Base-by-base conservation (phyloP, 148 eudicot species). In the Dysphania ambrosioides region DNA sequence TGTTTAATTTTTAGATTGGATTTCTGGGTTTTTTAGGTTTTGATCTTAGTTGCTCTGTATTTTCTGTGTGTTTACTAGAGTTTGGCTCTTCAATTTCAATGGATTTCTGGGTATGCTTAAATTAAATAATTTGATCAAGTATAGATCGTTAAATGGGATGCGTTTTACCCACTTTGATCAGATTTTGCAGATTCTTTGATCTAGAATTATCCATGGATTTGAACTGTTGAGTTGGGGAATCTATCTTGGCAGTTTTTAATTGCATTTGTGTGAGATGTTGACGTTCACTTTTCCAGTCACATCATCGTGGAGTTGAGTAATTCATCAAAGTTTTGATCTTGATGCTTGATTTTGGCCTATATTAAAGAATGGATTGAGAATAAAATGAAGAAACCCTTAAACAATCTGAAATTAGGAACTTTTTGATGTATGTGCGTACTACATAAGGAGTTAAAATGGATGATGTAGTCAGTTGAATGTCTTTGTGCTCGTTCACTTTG, bases 391-490 rank as follows among this genome's bases (percentile, higher is more conserved):
- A 35, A n/a, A 21, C 13, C 7, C 24, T n/a, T n/a, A 34, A 64
- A 8, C 36, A 3, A 29, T 53, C 24, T 53, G n/a, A 55, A n/a
- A 61, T 60, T 53, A n/a, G 31, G 49, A 58, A 42, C 18, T 21
- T 32, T 8, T 70, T 47, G n/a, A 35, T 57, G 23, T 65, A 27
- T 71, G 55, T 44, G 66, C 58, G 58, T 65, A 6, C 29, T 59
- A 35, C 30, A 49, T 74, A 4, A 2, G 47, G 8, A 15, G 31
- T 8, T 13, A 5, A 56, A 42, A 30, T 56, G 21, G 59, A 34
- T 71, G 57, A 71, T 66, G 19, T 44, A 36, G 49, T 67, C 23
- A 56, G 47, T 64, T 80, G 83, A 58, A 23, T 74, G 8, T 26
- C 47, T 61, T n/a, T 21, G 47, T 60, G 69, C 49, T 60, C 44